Evolutionary conservation across 2,329 filamentous ascomycete species (phyloP), one percentile per base, ranked within the genome.

Genomic region (Tolypocladium sp.): DNA sequence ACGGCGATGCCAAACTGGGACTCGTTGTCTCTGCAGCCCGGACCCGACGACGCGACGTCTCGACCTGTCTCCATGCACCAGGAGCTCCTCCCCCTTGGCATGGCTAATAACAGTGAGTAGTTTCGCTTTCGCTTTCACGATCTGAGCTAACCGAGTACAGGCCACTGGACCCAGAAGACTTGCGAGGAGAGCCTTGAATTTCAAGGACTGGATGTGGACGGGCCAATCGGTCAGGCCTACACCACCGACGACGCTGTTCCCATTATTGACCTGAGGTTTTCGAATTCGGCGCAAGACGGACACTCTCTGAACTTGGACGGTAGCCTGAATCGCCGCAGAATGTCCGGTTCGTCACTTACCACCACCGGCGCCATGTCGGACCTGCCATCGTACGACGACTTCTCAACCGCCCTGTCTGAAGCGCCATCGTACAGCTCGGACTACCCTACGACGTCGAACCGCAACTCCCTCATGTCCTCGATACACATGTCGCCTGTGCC

Each of bases 271-370:
- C 72, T 87, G 60, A 77, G 82, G 67, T 85, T 82, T 65, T 75
- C 62, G 70, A 77, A 61, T 65, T 75, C 64, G 65, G 78, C 70
- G 41, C 67, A 70, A 27, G 83, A 86, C n/a, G 73, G 76, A 58
- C 81, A 84, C 41, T 63, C 73, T 22, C 66, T 82, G 61, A 76
- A 75, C 59, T 77, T 82, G 61, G 82, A 85, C 46, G 74, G 79
- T 58, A 76, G 74, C n/a, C 71, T 80, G 53, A 80, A 82, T 62
- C 77, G 80, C 54, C 80, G 87, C 60, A 82, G 86, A 62, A 82
- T 89, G 77, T 90, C 88, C 25, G 87, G 87, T 55, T 90, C 88
- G 2, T 90, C 88, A 1, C 89, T 89, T 67, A 88, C 87, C 20
- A 89, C 83, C 1, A 82, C 82, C 49, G 82, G 86, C 27, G 79